Evolutionary conservation across 257 asterid genomes (phyloP), one percentile per base, ranked within the genome.

Genomic region (Petunia secreta): DNA sequence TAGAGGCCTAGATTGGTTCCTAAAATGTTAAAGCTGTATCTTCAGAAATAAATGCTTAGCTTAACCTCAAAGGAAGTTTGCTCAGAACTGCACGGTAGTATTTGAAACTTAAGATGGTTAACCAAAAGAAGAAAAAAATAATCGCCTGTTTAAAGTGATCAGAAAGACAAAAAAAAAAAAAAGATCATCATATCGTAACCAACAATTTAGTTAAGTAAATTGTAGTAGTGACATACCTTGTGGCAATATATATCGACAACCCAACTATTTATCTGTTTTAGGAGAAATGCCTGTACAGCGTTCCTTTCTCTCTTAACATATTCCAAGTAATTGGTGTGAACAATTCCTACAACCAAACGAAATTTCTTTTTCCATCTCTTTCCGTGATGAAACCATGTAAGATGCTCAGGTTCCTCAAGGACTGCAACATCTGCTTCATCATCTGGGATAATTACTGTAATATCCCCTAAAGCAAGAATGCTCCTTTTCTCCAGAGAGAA

Each of bases 391-490:
- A 92, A 96, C 98, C 99, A 96, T 38, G 98, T 96, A 83, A 96
- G 98, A 88, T 96, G 99, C 92, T 96, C 99, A 10, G 99, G 98
- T 85, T 96, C 99, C 91, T 96, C 99, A n/a, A 96, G 97, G 63
- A 96, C 98, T 54, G 98, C 99, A 86, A 96, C 87, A 88, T 96
- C 98, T 78, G 97, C 97, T 79, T 94, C 98, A 52, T 91, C 97
- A 79, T 96, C 98, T 4, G 97, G 98, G 83, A 96, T 92, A 40
- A 90, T 88, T 83, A 89, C 91, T 62, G 99, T 94, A 48, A 96
- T 90, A 85, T 96, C 99, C 75, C 98, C 99, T 77, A 91, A 79
- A 53, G 97, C 99, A 85, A 96, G 87, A 84, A 96, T 96, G 87
- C 99, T 96, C 91, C 97, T 92, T 85, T 96, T 96, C 75, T 86